Base-by-base conservation (phyloP, 768 basidiomycete species). In the Chalciporus pseudorubinellus region DNA sequence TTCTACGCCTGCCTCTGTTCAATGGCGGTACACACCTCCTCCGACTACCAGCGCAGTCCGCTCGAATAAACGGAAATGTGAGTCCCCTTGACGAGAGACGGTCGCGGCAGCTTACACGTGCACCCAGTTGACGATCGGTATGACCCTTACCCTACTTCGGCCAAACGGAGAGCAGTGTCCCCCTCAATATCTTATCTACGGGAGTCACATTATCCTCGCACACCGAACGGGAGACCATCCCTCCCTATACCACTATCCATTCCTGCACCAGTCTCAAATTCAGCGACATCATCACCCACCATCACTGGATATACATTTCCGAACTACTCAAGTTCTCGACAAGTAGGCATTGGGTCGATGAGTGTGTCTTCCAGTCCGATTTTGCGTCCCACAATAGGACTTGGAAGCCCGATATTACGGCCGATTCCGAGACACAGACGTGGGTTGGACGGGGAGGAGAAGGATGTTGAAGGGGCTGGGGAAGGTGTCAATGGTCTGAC, bases 11-110 rank as follows among this genome's bases (percentile, higher is more conserved):
- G 70, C 76, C 16, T 73, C 77, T 5, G 79, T 72, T 58, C 83
- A 87, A 50, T 92, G 89, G 89, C 79, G 89, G 40, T 84, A 84
- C 59, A 92, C 89, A 2, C 89, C 89, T 6, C 89, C 89, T 11
- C 88, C 89, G 9, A 89, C 85, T 2, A 81, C 82, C 1, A 85
- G 84, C 57, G 85, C 84, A 34, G 82, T 89, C 21, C 83, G 89
- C 44, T 84, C 83, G 14, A 90, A 85, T 62, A 92, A 92, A 67
- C 83, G 89, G 44, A 92, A 92, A 80, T 68, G 89, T 88, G 62
- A 60, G 68, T 51, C 28, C 40, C 52, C 31, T 16, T 43, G 42
- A 18, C 16, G 26, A 55, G 39, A 53, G 40, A 22, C 12, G 22
- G 31, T 40, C n/a, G 28, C n/a, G 5, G 39, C 21, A 7, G 51